These are phyloP conservation scores for Nothophaeocryptopus gaeumannii DNA, from an alignment of 2,329 filamentous ascomycete genomes.

Conservation along the genomic window DNA sequence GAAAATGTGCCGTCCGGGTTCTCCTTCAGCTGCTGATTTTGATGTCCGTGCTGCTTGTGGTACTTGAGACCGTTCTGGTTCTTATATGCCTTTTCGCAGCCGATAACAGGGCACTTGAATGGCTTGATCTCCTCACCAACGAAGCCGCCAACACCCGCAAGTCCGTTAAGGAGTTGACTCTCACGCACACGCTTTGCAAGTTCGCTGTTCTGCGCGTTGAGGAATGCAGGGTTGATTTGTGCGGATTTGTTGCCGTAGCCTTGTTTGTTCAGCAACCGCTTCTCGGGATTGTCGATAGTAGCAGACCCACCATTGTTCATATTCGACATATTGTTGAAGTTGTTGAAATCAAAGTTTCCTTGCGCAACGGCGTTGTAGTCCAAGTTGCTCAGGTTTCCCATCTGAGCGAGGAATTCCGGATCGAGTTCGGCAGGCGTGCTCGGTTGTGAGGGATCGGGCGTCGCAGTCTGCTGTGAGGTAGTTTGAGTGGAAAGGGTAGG, in stretches of 20 bases:
- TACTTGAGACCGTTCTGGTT: slow-evolving; percentile 99
- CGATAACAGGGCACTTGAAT: slow-evolving; percentile 95
- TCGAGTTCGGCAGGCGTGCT: slow-evolving; percentile 73
- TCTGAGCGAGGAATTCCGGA: slow-evolving; percentile 34
- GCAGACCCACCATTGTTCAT: slow-evolving; percentile 51
- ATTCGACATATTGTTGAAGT: slow-evolving; percentile 54
- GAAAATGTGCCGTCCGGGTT: slow-evolving; percentile 97
- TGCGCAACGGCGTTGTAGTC: slow-evolving; percentile 38
- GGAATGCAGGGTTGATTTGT: slow-evolving; percentile 58
- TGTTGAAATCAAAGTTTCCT: slow-evolving; percentile 37
- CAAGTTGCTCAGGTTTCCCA: slow-evolving; percentile 38
- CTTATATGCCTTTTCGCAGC: slow-evolving; percentile 99
- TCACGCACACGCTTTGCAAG: slow-evolving; percentile 65
- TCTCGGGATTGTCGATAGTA: slow-evolving; percentile 87
- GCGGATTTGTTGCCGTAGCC: slow-evolving; percentile 57
- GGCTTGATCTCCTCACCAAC: slow-evolving; percentile 91
- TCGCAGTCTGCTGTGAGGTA: slow-evolving; percentile 57
- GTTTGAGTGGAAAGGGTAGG: slow-evolving; percentile 82
- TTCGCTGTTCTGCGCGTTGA: slow-evolving; percentile 65
- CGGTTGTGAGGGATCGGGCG: slow-evolving; percentile 65
- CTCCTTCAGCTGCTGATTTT: slow-evolving; percentile 93
- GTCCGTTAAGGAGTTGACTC: slow-evolving; percentile 60
- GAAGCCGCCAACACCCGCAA: slow-evolving; percentile 44
- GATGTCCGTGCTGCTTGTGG: slow-evolving; percentile 82
- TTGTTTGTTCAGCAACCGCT: slow-evolving; percentile 80